phyloP scores from a whole-genome alignment of 2,329 filamentous ascomycete genomes.

The Periglandula ipomoeae region DNA sequence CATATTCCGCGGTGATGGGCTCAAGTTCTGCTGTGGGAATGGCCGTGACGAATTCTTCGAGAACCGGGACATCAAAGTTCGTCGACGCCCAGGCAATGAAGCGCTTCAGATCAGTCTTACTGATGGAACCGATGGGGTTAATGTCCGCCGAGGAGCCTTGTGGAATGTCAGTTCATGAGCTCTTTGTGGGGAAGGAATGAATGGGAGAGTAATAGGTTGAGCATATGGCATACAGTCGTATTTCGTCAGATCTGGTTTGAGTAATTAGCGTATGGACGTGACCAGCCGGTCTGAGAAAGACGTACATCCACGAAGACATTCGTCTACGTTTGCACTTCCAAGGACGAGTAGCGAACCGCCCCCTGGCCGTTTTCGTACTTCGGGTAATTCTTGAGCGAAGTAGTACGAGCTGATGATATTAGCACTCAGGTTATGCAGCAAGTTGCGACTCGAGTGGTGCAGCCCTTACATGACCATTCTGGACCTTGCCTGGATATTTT shows the following conservation, averaged over 20 bases:
- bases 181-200: not conserved
- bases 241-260: constrained; percentile 22
- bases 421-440: not conserved
- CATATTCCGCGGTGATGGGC: constrained; percentile 26
- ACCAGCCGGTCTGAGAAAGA: not conserved
- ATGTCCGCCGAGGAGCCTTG: constrained; percentile 31
- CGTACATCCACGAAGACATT: constrained; percentile 12
- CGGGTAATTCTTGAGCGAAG: constrained; percentile 34
- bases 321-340: constrained; percentile 20
- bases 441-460: not conserved
- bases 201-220: not conserved
- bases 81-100: constrained; percentile 52
- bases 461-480: not conserved
- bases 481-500: constrained; percentile 33
- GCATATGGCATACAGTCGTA: constrained; percentile 15
- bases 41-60: constrained; percentile 52
- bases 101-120: constrained; percentile 54
- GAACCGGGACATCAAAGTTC: constrained; percentile 50
- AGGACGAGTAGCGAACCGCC: constrained; percentile 19
- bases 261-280: not conserved
- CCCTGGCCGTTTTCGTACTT: constrained; percentile 14
- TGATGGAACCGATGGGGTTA: constrained; percentile 16
- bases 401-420: constrained; percentile 18
- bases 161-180: not conserved
- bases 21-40: constrained; percentile 44